Evolutionary conservation across 352 stramenopile genomes (phyloP), one percentile per base, ranked within the genome.

Genomic region (Phytophthora boehmeriae): DNA sequence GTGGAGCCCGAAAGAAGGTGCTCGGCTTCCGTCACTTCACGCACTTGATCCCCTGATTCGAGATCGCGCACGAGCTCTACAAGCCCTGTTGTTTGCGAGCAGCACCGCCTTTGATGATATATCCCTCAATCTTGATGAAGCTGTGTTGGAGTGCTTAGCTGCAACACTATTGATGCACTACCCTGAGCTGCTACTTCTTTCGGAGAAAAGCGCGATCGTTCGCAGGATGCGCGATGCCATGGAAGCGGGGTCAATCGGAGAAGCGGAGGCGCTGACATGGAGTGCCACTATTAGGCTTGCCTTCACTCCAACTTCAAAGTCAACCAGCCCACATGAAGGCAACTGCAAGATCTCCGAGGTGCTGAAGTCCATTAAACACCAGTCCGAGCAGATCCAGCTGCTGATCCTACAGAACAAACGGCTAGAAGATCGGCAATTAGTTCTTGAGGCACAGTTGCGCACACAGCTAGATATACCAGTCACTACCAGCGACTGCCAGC

Each of bases 121-220:
- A 17, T 10, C 49, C 0, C 39, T 54, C 6, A 66, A 54, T 22
- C 20, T 65, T 4, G 22, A 35, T 13, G 49, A 50, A 2, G 30
- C 42, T 28, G 57, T 66, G 27, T 39, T 17, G 1, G 42, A 66
- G 1, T 22, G 46, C 22, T 50, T 66, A 8, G 36, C 32, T 9
- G 49, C 57, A 11, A 50, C 57, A 13, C 27, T 65, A 2, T 3
- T 65, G 8, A 54, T 65, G 48, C 38, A 59, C 34, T 66, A 55
- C 35, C 48, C 57, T 9, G 48, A 59, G 14, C 25, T 58, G 41
- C 35, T 54, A 8, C 32, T 34, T 5, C 25, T 59, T 14, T 36
- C 13, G 14, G 48, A 41, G 2, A 34, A n/a, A 5, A 51, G 49
- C 23, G 8, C 41, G 13, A 34, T 50, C 16, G 30, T 55, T 6